Evolutionary conservation across 495 filamentous ascomycete species (phyloP).

Genomic region (Xylaria curta): DNA sequence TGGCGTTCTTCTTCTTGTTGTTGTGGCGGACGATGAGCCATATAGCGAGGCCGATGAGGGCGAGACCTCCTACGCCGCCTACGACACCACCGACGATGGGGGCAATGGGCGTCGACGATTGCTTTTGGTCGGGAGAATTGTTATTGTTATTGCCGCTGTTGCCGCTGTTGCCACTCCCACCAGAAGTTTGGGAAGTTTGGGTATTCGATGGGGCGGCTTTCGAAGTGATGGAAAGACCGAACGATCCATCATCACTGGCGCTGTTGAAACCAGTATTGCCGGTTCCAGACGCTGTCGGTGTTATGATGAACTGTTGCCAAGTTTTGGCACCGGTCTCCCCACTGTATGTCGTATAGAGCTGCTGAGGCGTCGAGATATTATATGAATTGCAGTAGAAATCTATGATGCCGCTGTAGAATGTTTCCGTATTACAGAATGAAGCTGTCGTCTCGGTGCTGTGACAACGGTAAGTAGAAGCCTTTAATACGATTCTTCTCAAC

Average conservation of each 20-base stretch:
- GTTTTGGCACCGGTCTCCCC: conserved; percentile 42
- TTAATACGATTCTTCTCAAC: conserved; percentile 5
- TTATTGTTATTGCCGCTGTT: not conserved
- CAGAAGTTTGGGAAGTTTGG: too few species aligned
- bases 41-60: conserved; percentile 46
- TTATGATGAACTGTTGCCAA: conserved; percentile 27
- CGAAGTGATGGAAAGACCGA: not conserved
- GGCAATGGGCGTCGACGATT: conserved; percentile 43
- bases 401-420: conserved; percentile 40
- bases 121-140: not conserved
- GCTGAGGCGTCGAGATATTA: conserved; percentile 35
- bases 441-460: conserved; percentile 35
- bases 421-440: conserved; percentile 49
- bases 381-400: conserved; percentile 50
- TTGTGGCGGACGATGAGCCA: conserved; percentile 46
- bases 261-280: not conserved
- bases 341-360: conserved; percentile 44
- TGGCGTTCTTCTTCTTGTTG: conserved; percentile 36
- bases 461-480: conserved; percentile 7
- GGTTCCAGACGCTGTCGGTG: conserved; percentile 17
- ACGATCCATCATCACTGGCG: not conserved
- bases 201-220: not conserved
- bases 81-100: conserved; percentile 58
- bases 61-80: conserved; percentile 53
- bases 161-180: conserved; percentile 5